Conservation (phyloP, 805 yeast genomes). For the Saccharomycopsis fodiens region DNA sequence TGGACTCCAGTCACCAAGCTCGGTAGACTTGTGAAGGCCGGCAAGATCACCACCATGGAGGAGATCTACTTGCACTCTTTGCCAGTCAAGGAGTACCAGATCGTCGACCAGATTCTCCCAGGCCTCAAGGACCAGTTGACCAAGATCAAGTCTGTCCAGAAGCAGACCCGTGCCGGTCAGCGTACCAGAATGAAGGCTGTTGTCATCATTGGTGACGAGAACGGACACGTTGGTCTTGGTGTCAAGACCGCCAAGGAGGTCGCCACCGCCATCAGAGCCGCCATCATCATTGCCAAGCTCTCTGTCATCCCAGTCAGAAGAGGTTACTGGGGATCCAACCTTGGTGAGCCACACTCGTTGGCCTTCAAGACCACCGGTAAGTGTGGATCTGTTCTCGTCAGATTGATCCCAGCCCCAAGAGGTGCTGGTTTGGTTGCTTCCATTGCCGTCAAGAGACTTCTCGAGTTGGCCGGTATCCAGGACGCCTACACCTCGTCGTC, state of each 20-base stretch:
- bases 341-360: conserved; percentile 99
- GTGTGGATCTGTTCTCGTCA: conserved; percentile 99
- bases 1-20: conserved; percentile 99
- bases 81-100: conserved; percentile 99
- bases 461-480: conserved; percentile 99
- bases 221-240: conserved; percentile 99
- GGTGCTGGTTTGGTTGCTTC: conserved; percentile 99
- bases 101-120: conserved; percentile 94
- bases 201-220: conserved; percentile 98
- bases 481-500: conserved; percentile 98
- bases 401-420: conserved; percentile 99
- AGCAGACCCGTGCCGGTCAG: conserved; percentile 99
- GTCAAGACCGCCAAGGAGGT: conserved; percentile 99
- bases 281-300: conserved; percentile 97
- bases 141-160: conserved; percentile 99
- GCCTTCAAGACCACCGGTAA: conserved; percentile 98
- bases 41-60: conserved; percentile 93
- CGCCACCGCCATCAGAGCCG: conserved; percentile 99
- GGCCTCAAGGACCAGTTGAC: conserved; percentile 96
- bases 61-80: conserved; percentile 99
- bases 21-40: conserved; percentile 99
- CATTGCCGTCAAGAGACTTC: conserved; percentile 97
- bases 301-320: conserved; percentile 99
- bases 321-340: conserved; percentile 99
- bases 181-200: conserved; percentile 99